These are phyloP conservation scores for Ophiobolus disseminans DNA, from an alignment of 2,329 filamentous ascomycete species.

Conservation along the genomic window DNA sequence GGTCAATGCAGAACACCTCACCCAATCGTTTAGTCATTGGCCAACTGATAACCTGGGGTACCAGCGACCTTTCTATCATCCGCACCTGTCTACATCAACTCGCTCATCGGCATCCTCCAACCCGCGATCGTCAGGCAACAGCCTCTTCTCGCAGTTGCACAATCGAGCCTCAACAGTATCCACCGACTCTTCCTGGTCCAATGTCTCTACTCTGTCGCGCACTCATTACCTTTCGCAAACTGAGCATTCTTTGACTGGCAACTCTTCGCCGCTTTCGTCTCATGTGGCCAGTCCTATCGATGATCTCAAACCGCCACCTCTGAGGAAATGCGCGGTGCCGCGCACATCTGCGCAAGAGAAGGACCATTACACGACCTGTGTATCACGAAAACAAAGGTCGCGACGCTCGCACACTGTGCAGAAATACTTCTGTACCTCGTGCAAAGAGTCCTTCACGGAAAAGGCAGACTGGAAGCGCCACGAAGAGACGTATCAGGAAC, in stretches of 20 bases:
- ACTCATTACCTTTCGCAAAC: constrained; percentile 21
- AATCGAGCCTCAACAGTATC: constrained; percentile 31
- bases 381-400: constrained; percentile 31
- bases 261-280: constrained; percentile 4
- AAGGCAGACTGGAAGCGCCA: constrained; percentile 74
- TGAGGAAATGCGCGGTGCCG: constrained; percentile 12
- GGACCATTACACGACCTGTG: constrained; percentile 39
- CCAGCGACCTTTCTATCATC: constrained; percentile 14
- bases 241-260: constrained; percentile 10
- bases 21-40: constrained; percentile 15
- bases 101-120: constrained; percentile 25
- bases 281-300: constrained; percentile 8
- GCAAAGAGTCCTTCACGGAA: constrained; percentile 67
- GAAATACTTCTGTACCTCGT: constrained; percentile 51
- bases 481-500: constrained; percentile 72
- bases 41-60: constrained; percentile 2
- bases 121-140: constrained; percentile 24
- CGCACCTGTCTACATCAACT: constrained; percentile 27
- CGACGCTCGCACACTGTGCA: constrained; percentile 29
- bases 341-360: constrained; percentile 18
- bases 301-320: background rate
- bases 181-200: constrained; percentile 29
- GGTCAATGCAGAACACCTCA: constrained; percentile 12
- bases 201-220: constrained; percentile 17
- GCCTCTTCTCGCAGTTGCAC: constrained; percentile 25